Evolutionary conservation across 306 rosid genomes (phyloP), one percentile per base, ranked within the genome.

Genomic region (Arachis stenosperma): DNA sequence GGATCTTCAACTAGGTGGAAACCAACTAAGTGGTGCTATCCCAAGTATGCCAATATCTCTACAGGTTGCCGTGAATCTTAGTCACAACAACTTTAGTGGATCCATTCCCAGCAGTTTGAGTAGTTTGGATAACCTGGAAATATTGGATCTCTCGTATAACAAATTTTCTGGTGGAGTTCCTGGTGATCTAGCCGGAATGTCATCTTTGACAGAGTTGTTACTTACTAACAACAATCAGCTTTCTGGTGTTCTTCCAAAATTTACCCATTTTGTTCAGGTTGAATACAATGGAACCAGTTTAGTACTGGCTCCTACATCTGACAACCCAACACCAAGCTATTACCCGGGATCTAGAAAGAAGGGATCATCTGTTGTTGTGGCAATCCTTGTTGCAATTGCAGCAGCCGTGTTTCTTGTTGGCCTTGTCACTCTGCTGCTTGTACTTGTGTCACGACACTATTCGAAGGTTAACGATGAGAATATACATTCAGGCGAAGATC

Each of bases 71-170:
- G 65, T 94, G 87, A 89, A 94, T 81, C 95, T 94, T 73, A 91
- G 98, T 72, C 80, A 73, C 80, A 94, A 91, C 78, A 81, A 0
- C 60, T 88, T 94, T 43, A 42, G 8, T 9, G 97, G 93, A 44
- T n/a, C 15, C 10, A 91, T 94, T 73, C 92, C 91, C 0, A 1
- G 0, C 2, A 61, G 36, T 62, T 85, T 94, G 6, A 4, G n/a
- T 15, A 5, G 0, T 1, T 86, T 93, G 55, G 0, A 0, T 36
- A 65, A 0, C 59, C 79, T 91, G 3, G 95, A 86, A 87, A 67
- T 94, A 30, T 70, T 88, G 90, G 99, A 94, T 75, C 95, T 94
- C 66, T 91, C 99, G 36, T 69, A 89, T 74, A 94, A 94, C 89
- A 42, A 2, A 0, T 94, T 94, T 78, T 74, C 85, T 9, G 99